Percentiles rank a stretch among this genome's conserved stretches.
Conservation (phyloP, 2,329 filamentous ascomycete species). For the Beauveria asiatica region DNA sequence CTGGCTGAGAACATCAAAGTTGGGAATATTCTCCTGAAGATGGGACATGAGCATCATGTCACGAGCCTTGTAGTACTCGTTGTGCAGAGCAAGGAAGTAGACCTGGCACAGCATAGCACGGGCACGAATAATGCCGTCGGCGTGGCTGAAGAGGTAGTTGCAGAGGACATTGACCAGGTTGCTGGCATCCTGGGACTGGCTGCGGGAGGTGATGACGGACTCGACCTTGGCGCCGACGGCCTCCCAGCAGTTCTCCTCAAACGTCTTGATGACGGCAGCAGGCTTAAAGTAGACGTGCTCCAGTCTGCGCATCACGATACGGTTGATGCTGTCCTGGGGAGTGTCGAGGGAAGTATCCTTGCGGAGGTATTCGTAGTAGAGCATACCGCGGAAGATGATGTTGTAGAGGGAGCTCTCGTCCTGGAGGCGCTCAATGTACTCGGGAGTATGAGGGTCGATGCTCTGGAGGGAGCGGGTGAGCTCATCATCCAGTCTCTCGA, state of each 20-base stretch:
- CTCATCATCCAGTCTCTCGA: constrained; percentile 94
- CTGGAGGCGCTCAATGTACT: constrained; percentile 91
- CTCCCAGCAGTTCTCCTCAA: constrained; percentile 94
- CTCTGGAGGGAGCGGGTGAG: constrained; percentile 93
- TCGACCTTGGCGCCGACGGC: constrained; percentile 59
- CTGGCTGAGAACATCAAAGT: constrained; percentile 94
- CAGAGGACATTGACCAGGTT: constrained; percentile 78
- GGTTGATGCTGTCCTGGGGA: constrained; percentile 82
- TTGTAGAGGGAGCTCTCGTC: constrained; percentile 90
- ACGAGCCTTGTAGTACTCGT: constrained; percentile 94
- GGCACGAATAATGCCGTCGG: constrained; percentile 91
- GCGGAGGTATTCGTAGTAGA: constrained; percentile 79
- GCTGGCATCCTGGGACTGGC: constrained; percentile 57
- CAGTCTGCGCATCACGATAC: constrained; percentile 83
- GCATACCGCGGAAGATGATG: constrained; percentile 76
- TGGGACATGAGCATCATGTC: constrained; percentile 99
- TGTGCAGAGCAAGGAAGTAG: constrained; percentile 94
- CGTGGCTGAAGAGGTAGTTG: constrained; percentile 90
- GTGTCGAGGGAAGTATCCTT: constrained; percentile 62
- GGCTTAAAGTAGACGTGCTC: constrained; percentile 99
- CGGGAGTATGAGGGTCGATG: constrained; percentile 96
- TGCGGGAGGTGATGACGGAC: constrained; percentile 72
- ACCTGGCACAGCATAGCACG: constrained; percentile 98
- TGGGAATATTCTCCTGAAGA: constrained; percentile 91
- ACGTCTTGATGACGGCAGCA: constrained; percentile 80